A percentile compares a stretch with the other conserved stretches of the same genome.
These are phyloP conservation scores for Lablab purpureus DNA, from an alignment of 306 rosid genomes.

Conservation along the genomic window DNA sequence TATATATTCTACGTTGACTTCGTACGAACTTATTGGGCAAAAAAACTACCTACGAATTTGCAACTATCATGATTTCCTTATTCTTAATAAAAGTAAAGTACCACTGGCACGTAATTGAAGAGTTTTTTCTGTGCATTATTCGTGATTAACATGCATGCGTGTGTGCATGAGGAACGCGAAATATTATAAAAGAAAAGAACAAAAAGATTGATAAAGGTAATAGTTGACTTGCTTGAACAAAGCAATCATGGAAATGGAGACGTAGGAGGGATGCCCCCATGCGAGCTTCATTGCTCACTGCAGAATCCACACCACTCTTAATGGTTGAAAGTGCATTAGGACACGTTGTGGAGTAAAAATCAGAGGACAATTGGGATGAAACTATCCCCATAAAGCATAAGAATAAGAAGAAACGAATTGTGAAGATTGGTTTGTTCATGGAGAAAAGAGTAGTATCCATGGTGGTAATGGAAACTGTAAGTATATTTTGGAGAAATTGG, in stretches of 20 bases:
- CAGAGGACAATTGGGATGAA: conserved; percentile 58
- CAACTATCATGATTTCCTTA: background rate
- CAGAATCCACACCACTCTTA: conserved; percentile 48
- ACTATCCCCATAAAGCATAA: conserved; percentile 39
- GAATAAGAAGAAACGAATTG: conserved; percentile 1
- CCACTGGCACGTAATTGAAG: background rate
- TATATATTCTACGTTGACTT: background rate
- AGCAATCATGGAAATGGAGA: conserved; percentile 81
- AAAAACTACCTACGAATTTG: background rate
- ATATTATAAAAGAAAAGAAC: background rate
- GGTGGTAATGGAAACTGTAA: background rate
- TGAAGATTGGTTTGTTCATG: conserved; percentile 9
- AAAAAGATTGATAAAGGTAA: background rate
- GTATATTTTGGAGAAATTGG: background rate
- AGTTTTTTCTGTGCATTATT: background rate
- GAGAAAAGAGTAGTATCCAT: background rate
- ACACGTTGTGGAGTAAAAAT: conserved; percentile 61
- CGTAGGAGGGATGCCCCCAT: conserved; percentile 88
- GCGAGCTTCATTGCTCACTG: conserved; percentile 62
- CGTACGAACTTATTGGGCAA: background rate
- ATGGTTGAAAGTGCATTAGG: conserved; percentile 63
- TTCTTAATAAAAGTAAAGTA: background rate
- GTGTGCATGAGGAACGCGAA: background rate
- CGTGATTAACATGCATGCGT: conserved; percentile 1
- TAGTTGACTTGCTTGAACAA: conserved; percentile 70